phyloP scores from a whole-genome alignment of 768 basidiomycete species.

The Hygrocybe punicea region DNA sequence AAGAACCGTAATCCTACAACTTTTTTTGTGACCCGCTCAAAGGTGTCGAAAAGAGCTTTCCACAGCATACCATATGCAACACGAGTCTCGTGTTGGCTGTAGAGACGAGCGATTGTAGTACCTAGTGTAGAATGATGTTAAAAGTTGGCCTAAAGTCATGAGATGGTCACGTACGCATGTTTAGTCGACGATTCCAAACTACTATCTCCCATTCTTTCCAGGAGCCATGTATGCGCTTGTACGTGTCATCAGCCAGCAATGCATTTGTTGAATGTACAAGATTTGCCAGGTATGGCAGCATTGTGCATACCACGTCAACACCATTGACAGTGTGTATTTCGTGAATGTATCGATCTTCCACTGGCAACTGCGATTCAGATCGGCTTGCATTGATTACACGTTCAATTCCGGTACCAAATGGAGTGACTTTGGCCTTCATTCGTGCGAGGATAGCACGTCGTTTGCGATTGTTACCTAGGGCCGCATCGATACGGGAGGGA shows the following conservation, averaged over 20 bases:
- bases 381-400: neutral
- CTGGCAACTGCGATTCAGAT: conserved; percentile 2
- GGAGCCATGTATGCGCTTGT: conserved; percentile 11
- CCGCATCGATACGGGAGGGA: conserved; percentile 6
- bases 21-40: conserved; percentile 6
- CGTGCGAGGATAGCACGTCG: conserved; percentile 7
- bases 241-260: conserved; percentile 20
- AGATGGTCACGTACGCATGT: conserved; percentile 10
- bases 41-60: conserved; percentile 5
- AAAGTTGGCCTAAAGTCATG: neutral
- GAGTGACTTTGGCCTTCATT: neutral
- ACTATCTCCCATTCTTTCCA: conserved; percentile 26
- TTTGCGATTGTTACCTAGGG: conserved; percentile 8
- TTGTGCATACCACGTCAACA: conserved; percentile 12
- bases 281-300: conserved; percentile 11
- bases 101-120: conserved; percentile 9
- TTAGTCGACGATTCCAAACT: conserved; percentile 13
- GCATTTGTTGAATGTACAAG: conserved; percentile 5
- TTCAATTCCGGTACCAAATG: conserved; percentile 7
- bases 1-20: no score
- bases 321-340: conserved; percentile 1
- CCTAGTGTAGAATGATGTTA: neutral
- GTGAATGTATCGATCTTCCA: conserved; percentile 9
- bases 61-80: conserved; percentile 10
- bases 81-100: conserved; percentile 9